phyloP scores from a whole-genome alignment of 2,329 filamentous ascomycete species.

The Uncinocarpus reesii region DNA sequence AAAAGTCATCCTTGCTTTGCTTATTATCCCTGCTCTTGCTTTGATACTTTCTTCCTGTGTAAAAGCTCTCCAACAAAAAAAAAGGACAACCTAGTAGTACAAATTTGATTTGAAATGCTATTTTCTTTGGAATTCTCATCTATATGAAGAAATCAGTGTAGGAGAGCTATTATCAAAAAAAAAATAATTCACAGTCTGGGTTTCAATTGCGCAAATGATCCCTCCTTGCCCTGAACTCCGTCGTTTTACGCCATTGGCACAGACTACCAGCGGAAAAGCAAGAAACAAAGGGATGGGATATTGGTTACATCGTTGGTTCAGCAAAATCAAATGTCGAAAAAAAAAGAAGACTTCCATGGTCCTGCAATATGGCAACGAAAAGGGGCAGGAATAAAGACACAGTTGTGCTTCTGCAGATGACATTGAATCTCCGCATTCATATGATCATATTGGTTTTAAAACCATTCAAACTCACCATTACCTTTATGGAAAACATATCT shows the following conservation, averaged over 20 bases:
- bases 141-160: neutral
- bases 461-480: constrained; percentile 97
- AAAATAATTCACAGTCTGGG: neutral
- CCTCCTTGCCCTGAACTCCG: neutral
- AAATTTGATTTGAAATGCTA: too few species aligned
- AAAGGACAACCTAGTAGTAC: too few species aligned
- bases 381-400: neutral
- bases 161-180: neutral
- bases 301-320: neutral
- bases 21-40: too few species aligned
- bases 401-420: too few species aligned
- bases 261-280: neutral
- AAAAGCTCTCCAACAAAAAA: too few species aligned
- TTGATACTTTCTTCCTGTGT: too few species aligned
- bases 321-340: neutral
- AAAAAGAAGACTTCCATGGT: neutral
- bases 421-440: too few species aligned
- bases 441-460: constrained; percentile 7
- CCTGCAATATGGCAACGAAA: neutral
- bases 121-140: neutral
- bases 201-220: neutral
- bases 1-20: too few species aligned
- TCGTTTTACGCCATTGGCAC: neutral
- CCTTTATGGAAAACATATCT: constrained; percentile 96
- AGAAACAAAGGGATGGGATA: neutral